Base-by-base conservation (phyloP, 1,139 yeast genomes). In the Geotrichum reessii region DNA sequence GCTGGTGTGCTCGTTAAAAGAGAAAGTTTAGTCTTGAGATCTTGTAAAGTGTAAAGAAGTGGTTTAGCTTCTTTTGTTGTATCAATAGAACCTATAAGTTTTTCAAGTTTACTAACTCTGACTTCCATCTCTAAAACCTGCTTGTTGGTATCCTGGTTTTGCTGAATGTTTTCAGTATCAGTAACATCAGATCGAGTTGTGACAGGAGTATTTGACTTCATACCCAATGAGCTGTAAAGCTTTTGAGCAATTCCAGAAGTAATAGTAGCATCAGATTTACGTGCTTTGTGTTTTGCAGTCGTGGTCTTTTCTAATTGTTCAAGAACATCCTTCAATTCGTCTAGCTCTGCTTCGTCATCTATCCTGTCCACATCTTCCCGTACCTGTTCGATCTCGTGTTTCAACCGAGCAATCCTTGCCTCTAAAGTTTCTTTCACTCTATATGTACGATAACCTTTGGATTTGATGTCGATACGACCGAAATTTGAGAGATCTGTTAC, bases 1-100 rank as follows among this genome's bases (percentile, higher is more conserved):
- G 53, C 53, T 1, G 60, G 60, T 4, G 58, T 55, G 42, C 56
- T 58, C 3, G 58, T 58, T 31, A 58, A 53, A 8, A 58, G 42
- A 24, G 50, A 51, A 5, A 58, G 49, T 19, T 53, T 46, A 12
- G 49, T 55, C 52, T 55, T 37, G 12, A 53, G 47, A 17, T 58
- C 60, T 12, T 42, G 56, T 31, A 58, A 46, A 8, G 56, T 47
- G 6, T 48, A 47, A 7, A 48, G 51, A 3, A 58, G 19, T 1
- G 60, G 60, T 2, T 27, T 58, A 37, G 17, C 37, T 12, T 9
- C 22, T 50, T 11, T 9, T 54, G n/a, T 37, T 1, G 52, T 21
- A 22, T 55, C 56, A 14, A 52, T 53, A 22, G 50, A 25, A 1
- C 60, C 60, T 3, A 58, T 19, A 4, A 55, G 33, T 14, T 40